These are phyloP conservation scores for Trametes punicea DNA, from an alignment of 768 basidiomycete genomes.

Conservation along the genomic window DNA sequence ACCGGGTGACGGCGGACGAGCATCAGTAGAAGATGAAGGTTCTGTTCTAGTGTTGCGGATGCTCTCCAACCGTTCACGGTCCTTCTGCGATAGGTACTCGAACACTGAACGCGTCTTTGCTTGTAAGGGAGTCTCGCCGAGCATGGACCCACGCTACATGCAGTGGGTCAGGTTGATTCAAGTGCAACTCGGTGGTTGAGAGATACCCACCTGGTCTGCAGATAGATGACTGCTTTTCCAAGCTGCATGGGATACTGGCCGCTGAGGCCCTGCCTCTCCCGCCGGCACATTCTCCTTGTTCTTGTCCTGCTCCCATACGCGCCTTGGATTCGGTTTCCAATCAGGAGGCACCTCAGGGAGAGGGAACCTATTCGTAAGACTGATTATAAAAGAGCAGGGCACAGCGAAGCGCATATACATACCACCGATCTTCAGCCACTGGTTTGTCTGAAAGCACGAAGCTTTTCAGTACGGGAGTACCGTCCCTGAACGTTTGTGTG, in stretches of 20 bases:
- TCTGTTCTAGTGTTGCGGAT: slow-evolving; percentile 37
- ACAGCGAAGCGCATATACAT: slow-evolving; percentile 14
- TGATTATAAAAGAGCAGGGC: slow-evolving; percentile 17
- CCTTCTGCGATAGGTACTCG: slow-evolving; percentile 91
- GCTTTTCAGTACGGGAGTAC: slow-evolving; percentile 66
- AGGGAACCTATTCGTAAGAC: slow-evolving; percentile 61
- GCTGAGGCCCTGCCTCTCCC: slow-evolving; percentile 21
- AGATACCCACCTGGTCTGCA: slow-evolving; percentile 63
- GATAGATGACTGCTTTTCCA: slow-evolving; percentile 58
- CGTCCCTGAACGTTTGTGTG: slow-evolving; percentile 64
- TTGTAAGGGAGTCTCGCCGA: slow-evolving; percentile 79
- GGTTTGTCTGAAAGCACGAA: slow-evolving; percentile 71
- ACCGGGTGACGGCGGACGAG: slow-evolving; percentile 27
- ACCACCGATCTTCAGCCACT: slow-evolving; percentile 70
- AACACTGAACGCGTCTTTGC: slow-evolving; percentile 80
- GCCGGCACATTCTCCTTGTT: slow-evolving; percentile 32
- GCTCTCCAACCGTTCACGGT: slow-evolving; percentile 77
- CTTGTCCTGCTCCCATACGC: slow-evolving; percentile 60
- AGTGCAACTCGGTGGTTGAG: not conserved
- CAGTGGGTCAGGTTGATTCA: not conserved
- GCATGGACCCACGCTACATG: slow-evolving; percentile 68
- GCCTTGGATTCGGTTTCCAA: slow-evolving; percentile 82
- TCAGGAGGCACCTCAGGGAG: slow-evolving; percentile 76
- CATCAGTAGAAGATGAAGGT: slow-evolving; percentile 18
- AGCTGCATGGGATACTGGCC: slow-evolving; percentile 38